phyloP scores from a whole-genome alignment of 202 grass and related monocot genomes.

The Sporobolus alterniflorus region DNA sequence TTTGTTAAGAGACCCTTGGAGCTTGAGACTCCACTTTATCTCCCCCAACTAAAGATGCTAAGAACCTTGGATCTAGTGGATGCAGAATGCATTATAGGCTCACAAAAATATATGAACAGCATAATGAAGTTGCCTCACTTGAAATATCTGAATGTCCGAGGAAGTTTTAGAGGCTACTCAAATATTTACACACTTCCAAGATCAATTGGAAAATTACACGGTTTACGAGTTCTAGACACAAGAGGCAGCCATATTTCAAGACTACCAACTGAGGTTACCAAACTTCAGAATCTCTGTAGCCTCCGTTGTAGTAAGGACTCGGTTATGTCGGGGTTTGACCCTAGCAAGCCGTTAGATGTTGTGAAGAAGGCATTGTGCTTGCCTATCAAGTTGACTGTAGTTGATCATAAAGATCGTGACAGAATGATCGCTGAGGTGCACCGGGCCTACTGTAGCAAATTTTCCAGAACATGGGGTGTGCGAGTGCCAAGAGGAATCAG shows the following conservation, averaged over 20 bases:
- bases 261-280: neutral
- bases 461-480: neutral
- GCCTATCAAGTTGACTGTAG: neutral
- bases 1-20: neutral
- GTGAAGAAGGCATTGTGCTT: neutral
- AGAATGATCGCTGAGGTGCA: neutral
- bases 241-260: neutral
- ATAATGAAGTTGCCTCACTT: neutral
- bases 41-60: neutral
- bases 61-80: conserved; percentile 2
- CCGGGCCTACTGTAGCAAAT: neutral
- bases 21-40: neutral
- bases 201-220: neutral
- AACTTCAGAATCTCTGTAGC: neutral
- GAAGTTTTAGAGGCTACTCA: too few relatives aligned
- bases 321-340: too few relatives aligned
- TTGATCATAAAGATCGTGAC: neutral
- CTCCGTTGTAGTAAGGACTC: neutral
- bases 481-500: neutral
- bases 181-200: conserved; percentile 5
- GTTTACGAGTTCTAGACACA: neutral
- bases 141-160: neutral
- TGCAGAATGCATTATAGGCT: rapidly evolving
- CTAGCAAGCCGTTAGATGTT: neutral
- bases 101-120: neutral